Evolutionary conservation across 179 eudicot genomes (phyloP), one percentile per base, ranked within the genome.

Genomic region (Corrigiola litoralis): DNA sequence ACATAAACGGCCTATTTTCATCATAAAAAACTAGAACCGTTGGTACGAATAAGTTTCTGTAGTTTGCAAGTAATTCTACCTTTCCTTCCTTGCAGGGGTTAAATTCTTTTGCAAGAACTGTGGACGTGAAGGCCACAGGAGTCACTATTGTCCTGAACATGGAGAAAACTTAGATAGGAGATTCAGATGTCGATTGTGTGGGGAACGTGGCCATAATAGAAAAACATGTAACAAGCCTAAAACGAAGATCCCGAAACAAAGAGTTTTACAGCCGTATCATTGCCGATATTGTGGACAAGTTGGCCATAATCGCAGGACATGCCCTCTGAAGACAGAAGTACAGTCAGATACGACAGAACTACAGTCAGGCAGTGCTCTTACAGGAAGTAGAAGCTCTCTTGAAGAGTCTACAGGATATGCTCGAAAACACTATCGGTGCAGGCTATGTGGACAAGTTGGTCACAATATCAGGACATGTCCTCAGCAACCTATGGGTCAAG

Each of bases 51-150:
- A 20, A 56, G 29, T 56, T 21, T 33, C 9, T 23, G 7, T 11
- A 20, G 44, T 21, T 7, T 16, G 16, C 16, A 33, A 29, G 11
- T 37, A 46, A 46, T 17, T 17, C 0, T 61, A 38, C 9, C 37
- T 13, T 6, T 16, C 1, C 25, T 17, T 17, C 31, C 29, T 12
- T 71, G 68, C 85, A 94, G 99, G 97, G 50, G 75, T 77, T 27
- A 85, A 77, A 46, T 90, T 70, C 63, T 80, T 77, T 58, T 94
- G 97, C 82, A 76, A 72, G 58, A 85, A 80, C 24, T 94, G 97
- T 76, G 97, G 99, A 52, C 79, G 75, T 3, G 88, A 90, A 78
- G 99, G 99, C 63, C 99, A 94, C 65, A 84, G 97, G 67, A 79
- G 80, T 31, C 69, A 80, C 63, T 86, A 80, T 58, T 94, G 99